Percentiles rank a stretch among this genome's conserved stretches.
Evolutionary conservation across 805 yeast species (phyloP).

Genomic region (Schwanniomyces vanrijiae): DNA sequence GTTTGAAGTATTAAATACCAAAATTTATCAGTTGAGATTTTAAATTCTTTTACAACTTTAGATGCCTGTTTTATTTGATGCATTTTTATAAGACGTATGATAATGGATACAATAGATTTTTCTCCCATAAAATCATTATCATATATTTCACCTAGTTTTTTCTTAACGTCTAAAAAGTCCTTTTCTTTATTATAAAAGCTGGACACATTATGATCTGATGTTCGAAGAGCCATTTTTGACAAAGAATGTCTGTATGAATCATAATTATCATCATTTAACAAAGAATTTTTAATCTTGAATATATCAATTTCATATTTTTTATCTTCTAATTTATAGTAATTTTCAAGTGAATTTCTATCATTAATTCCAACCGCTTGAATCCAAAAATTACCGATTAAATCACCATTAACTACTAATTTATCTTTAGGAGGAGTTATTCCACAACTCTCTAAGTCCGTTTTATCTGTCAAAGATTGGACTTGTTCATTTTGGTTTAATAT

Average conservation of each 20-base stretch:
- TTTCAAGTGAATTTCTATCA: constrained; percentile 22
- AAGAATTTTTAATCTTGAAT: constrained; percentile 15
- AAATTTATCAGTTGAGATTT: constrained; percentile 25
- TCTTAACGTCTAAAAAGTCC: constrained; percentile 31
- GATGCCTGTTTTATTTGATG: constrained; percentile 37
- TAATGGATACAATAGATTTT: constrained; percentile 24
- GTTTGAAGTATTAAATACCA: constrained; percentile 35
- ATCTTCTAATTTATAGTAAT: constrained; percentile 32
- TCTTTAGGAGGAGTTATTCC: constrained; percentile 9
- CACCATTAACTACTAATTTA: constrained; percentile 34
- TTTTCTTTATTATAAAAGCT: constrained; percentile 27
- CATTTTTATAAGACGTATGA: constrained; percentile 29
- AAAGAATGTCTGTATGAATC: constrained; percentile 25
- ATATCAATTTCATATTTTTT: constrained; percentile 19
- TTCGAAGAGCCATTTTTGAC: constrained; percentile 16
- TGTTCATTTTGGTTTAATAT: constrained; percentile 52
- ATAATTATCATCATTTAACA: constrained; percentile 16
- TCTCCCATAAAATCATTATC: constrained; percentile 26
- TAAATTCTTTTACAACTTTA: constrained; percentile 32
- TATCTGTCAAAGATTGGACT: constrained; percentile 24
- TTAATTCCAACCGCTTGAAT: constrained; percentile 25
- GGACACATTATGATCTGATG: constrained; percentile 18
- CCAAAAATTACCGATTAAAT: constrained; percentile 40
- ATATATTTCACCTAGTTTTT: constrained; percentile 33
- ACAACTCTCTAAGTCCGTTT: constrained; percentile 19